Evolutionary conservation across 345 rosid genomes (phyloP).

Genomic region (Aethionema arabicum): DNA sequence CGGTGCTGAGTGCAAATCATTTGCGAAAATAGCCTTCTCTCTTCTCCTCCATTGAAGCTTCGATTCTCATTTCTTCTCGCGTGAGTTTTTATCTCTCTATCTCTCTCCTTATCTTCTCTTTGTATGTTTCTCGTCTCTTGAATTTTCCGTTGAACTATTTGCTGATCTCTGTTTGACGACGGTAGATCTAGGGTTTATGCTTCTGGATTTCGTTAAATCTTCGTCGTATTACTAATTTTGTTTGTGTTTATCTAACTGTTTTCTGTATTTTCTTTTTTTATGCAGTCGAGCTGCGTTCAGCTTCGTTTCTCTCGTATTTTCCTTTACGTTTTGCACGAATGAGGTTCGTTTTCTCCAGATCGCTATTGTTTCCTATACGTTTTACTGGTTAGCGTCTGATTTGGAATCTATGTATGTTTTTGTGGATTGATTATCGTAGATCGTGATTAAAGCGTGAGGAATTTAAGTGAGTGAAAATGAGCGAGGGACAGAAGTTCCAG

Average conservation of each 20-base stretch:
- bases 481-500: constrained; percentile 88
- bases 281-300: constrained; percentile 31
- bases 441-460: constrained; percentile 48
- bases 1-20: constrained; percentile 36
- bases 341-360: constrained; percentile 35
- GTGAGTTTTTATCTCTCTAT: constrained; percentile 22
- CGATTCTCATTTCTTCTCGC: constrained; percentile 30
- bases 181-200: constrained; percentile 55
- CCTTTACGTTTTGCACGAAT: constrained; percentile 27
- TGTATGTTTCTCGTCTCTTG: constrained; percentile 29
- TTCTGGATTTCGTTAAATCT: constrained; percentile 23
- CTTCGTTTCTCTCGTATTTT: constrained; percentile 30
- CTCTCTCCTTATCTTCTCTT: constrained; percentile 10
- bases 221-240: constrained; percentile 8
- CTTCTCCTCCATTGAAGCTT: constrained; percentile 35
- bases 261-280: constrained; percentile 27
- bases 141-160: constrained; percentile 6
- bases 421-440: constrained; percentile 40
- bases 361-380: constrained; percentile 20
- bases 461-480: constrained; percentile 50
- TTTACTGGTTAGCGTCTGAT: background rate
- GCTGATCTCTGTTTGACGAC: constrained; percentile 31
- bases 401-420: constrained; percentile 14
- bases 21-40: constrained; percentile 26
- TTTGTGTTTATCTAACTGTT: constrained; percentile 8